Evolutionary conservation across 805 yeast species (phyloP).

Genomic region (Candida suzukii): DNA sequence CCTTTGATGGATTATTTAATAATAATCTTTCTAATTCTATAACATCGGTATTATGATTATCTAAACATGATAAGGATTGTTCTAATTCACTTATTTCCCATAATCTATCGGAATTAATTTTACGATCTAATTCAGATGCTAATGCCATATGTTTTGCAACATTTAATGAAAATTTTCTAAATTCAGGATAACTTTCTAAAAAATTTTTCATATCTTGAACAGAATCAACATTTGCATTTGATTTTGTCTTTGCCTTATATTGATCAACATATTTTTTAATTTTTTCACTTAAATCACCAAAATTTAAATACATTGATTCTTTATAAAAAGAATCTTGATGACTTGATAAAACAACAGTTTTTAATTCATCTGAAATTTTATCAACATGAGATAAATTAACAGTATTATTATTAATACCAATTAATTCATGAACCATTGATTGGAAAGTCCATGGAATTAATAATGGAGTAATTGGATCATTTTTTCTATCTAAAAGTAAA

Average conservation of each 20-base stretch:
- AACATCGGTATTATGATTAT: conserved; percentile 47
- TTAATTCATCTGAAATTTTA: conserved; percentile 48
- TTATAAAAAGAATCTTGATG: conserved; percentile 71
- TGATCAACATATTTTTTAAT: conserved; percentile 78
- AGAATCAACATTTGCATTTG: conserved; percentile 63
- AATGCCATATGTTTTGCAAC: conserved; percentile 89
- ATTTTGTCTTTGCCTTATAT: conserved; percentile 75
- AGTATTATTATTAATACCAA: conserved; percentile 76
- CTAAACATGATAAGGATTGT: conserved; percentile 71
- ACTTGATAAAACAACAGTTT: conserved; percentile 57
- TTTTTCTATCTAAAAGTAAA: conserved; percentile 72
- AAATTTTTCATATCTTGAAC: conserved; percentile 87
- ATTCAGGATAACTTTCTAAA: conserved; percentile 91
- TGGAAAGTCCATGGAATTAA: conserved; percentile 97
- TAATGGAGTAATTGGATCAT: conserved; percentile 91
- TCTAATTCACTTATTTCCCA: conserved; percentile 89
- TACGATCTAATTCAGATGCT: conserved; percentile 77
- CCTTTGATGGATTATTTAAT: conserved; percentile 16
- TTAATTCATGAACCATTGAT: conserved; percentile 90
- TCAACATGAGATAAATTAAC: conserved; percentile 58
- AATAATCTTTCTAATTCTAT: conserved; percentile 51
- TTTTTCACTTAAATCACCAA: conserved; percentile 89
- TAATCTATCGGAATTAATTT: conserved; percentile 54
- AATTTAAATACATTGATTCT: conserved; percentile 81
- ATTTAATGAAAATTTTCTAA: conserved; percentile 78